Percentiles rank a stretch among this genome's conserved stretches.
phyloP scores from a whole-genome alignment of 2,329 filamentous ascomycete species.

The Alternaria gaisen region DNA sequence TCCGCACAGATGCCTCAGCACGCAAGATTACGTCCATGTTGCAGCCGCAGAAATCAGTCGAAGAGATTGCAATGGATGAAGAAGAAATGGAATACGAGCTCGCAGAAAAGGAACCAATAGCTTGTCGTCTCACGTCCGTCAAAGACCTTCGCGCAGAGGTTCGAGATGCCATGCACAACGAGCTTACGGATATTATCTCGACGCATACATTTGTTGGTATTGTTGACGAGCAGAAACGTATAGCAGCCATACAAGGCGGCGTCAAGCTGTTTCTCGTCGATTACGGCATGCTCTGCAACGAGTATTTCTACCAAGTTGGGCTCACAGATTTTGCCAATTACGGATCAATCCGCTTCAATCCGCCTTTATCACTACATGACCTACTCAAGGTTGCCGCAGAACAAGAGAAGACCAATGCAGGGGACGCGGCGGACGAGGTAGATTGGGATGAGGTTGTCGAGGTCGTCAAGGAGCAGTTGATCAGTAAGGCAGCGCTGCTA shows the following conservation, averaged over 20 bases:
- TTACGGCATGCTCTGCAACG: slow-evolving; percentile 83
- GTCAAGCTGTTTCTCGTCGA: slow-evolving; percentile 93
- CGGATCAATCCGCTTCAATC: slow-evolving; percentile 80
- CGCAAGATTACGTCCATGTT: slow-evolving; percentile 99
- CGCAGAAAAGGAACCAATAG: slow-evolving; percentile 72
- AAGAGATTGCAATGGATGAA: slow-evolving; percentile 37
- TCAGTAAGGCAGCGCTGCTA: slow-evolving; percentile 84
- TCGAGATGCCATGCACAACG: slow-evolving; percentile 81
- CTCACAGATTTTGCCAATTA: slow-evolving; percentile 97
- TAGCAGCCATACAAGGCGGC: slow-evolving; percentile 92
- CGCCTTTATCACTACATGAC: slow-evolving; percentile 74
- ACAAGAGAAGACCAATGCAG: slow-evolving; percentile 67
- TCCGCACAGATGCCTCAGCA: slow-evolving; percentile 86
- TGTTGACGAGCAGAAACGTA: slow-evolving; percentile 83
- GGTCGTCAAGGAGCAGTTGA: slow-evolving; percentile 72
- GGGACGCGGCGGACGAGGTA: slow-evolving; percentile 61
- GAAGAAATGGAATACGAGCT: slow-evolving; percentile 75
- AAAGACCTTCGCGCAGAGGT: slow-evolving; percentile 85
- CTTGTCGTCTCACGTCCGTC: slow-evolving; percentile 82
- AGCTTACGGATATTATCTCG: slow-evolving; percentile 85
- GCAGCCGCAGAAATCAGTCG: slow-evolving; percentile 59
- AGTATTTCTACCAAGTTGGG: slow-evolving; percentile 95
- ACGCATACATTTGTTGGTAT: slow-evolving; percentile 93
- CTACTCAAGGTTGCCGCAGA: slow-evolving; percentile 78
- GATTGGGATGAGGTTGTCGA: slow-evolving; percentile 73